Base-by-base conservation (phyloP, 768 basidiomycete genomes). In the Termitomyces sp. region DNA sequence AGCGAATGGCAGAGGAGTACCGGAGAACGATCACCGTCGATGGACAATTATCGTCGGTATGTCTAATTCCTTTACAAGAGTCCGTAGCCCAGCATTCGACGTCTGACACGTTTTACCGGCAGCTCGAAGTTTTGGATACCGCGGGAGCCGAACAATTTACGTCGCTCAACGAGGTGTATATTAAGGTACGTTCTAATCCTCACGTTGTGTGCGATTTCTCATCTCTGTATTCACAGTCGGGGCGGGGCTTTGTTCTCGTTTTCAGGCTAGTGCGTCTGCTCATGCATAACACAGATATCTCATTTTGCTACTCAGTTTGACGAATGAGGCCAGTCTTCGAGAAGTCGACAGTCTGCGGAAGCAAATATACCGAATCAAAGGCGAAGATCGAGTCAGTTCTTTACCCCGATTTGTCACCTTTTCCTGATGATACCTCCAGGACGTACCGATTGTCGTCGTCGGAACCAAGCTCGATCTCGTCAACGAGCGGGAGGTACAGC, bases 121-220 rank as follows among this genome's bases (percentile, higher is more conserved):
- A 92, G 90, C 81, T 92, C 54, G 87, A 92, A 68, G 83, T 92
- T 52, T 70, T 91, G 56, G 90, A 92, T 68, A 92, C 90, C 11
- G 90, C 90, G 24, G 90, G 90, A 13, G 86, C 87, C n/a, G 90
- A 92, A 64, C 90, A 92, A 69, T 92, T 92, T 69, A 88, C 79
- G 16, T 86, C 86, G 9, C 73, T 92, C 53, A 90, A 89, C 61
- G 90, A 92, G 71, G 75, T 87, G 9, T 91, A 91, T 66, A 91
- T 92, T 68, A 85, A 89, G 80, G 89, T 88, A 41, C 60, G 51
- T 26, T 9, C 46, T 26, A 32, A 43, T 47, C 3, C 7, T 49
- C 28, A n/a, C 44, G 51, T 30, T 49, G 2, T 41, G 55, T 38
- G 32, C 45, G 43, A 43, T 44, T 46, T 35, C 54, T 53, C 22